Evolutionary conservation across 495 filamentous ascomycete species (phyloP).

Genomic region (Pseudotulostoma volvatum): DNA sequence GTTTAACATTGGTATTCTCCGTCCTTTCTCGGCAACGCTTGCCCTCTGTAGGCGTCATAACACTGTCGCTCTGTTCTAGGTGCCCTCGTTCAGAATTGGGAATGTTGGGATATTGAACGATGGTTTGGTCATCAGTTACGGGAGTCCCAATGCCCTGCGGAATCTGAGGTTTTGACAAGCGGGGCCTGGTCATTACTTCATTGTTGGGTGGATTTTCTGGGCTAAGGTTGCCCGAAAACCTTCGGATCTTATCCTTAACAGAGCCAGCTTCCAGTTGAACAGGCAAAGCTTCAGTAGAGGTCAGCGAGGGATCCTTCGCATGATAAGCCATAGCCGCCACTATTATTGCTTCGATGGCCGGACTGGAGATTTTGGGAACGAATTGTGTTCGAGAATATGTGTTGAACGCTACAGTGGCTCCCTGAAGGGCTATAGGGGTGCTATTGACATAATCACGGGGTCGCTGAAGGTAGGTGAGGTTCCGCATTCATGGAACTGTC

Average conservation of each 20-base stretch:
- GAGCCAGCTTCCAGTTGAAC: conserved; percentile 22
- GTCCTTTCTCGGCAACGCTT: background rate
- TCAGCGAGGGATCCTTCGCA: conserved; percentile 3
- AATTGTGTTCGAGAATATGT: conserved; percentile 9
- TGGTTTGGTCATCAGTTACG: conserved; percentile 19
- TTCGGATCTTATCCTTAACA: conserved; percentile 28
- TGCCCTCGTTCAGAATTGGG: background rate
- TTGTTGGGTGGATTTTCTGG: background rate
- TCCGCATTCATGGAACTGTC: too few species aligned
- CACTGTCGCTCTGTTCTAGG: background rate
- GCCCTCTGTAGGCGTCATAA: background rate
- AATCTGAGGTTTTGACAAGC: conserved; percentile 8
- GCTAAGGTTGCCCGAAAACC: conserved; percentile 15
- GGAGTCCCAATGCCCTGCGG: conserved; percentile 24
- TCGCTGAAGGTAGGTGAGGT: background rate
- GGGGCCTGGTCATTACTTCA: background rate
- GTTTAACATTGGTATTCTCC: background rate
- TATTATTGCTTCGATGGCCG: conserved; percentile 3
- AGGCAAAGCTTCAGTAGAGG: conserved; percentile 7
- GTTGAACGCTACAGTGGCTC: conserved; percentile 24
- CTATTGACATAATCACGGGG: background rate
- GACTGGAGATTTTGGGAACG: conserved; percentile 7
- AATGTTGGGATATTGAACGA: conserved; percentile 4
- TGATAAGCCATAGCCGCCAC: conserved; percentile 2
- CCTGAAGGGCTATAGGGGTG: conserved; percentile 15